Evolutionary conservation across 2,329 filamentous ascomycete genomes (phyloP), one percentile per base, ranked within the genome.

Genomic region (Aspergillus carbonarius): DNA sequence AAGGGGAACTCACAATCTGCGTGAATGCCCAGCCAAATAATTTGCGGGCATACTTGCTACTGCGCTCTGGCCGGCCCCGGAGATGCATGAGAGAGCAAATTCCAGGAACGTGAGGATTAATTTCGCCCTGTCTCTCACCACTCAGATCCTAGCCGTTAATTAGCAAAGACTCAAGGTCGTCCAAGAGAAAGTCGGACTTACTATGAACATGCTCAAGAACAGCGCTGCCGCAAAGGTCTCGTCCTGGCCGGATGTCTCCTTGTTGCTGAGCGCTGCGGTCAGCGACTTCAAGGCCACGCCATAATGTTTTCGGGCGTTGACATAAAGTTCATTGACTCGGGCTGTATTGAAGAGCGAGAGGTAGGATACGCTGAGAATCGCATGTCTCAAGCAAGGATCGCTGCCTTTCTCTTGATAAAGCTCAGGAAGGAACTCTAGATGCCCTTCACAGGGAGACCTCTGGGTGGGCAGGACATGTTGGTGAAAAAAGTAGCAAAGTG

Each of bases 151-250:
- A 5, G 5, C 13, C 15, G 4, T n/a, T 2, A 27, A 20, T 53
- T 2, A 42, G 34, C n/a, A 23, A 27, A 12, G 7, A 17, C 2
- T 30, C 7, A 13, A 8, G 49, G 20, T 47, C 7, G 8, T 18
- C 12, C n/a, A 8, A 6, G 34, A 20, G 2, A 20, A 2, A 25
- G 7, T n/a, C 23, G 5, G 9, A 18, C 34, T 30, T 27, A 53
- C 50, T 6, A 42, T 39, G 17, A 53, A 53, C 50, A 53, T 53
- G n/a, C 50, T 53, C 50, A 53, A 13, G 35, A 53, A 53, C 1
- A 53, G 50, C 13, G 50, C 50, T 4, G 50, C 50, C 17, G 50
- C 50, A 25, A 53, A 53, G 4, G 39, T 40, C 20, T 53, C 50
- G 27, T 53, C 50, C 17, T 32, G 35, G 13, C 8, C 15, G n/a